Evolutionary conservation across 441 rosid genomes (phyloP).

Genomic region (Croton setiger): DNA sequence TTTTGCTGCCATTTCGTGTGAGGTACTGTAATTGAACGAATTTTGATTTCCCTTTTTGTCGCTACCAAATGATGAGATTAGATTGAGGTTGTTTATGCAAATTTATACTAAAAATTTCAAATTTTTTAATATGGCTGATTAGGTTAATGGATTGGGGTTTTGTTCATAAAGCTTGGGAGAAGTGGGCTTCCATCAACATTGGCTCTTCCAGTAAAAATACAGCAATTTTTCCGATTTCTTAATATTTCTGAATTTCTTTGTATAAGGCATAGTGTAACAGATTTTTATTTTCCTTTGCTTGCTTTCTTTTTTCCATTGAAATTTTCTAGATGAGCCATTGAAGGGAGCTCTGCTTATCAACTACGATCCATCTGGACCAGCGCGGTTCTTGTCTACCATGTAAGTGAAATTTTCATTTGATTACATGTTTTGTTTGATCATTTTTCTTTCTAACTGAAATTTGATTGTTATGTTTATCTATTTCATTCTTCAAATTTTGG

Average conservation of each 20-base stretch:
- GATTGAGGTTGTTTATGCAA: too few species aligned
- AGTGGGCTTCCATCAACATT: slow-evolving; percentile 62
- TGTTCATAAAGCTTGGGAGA: slow-evolving; percentile 69
- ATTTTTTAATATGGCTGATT: not conserved
- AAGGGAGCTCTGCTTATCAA: slow-evolving; percentile 71
- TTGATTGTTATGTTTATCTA: not conserved
- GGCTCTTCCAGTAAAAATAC: slow-evolving; percentile 49
- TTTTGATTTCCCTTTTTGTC: too few species aligned
- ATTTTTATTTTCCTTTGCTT: not conserved
- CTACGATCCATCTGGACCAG: slow-evolving; percentile 67
- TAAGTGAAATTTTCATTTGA: slow-evolving; percentile 23
- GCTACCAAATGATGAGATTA: too few species aligned
- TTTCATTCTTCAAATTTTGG: not conserved
- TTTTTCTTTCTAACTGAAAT: not conserved
- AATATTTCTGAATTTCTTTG: not conserved
- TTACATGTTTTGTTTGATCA: not conserved
- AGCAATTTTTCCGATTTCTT: not conserved
- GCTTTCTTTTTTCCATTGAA: too few species aligned
- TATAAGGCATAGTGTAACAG: not conserved
- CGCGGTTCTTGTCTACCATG: slow-evolving; percentile 83
- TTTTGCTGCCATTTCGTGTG: too few species aligned
- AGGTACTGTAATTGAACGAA: too few species aligned
- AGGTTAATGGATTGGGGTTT: slow-evolving; percentile 45
- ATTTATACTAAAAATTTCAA: too few species aligned
- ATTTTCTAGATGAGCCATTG: slow-evolving; percentile 49